Evolutionary conservation across 116 monocot species (phyloP).

Genomic region (Zostera marina): DNA sequence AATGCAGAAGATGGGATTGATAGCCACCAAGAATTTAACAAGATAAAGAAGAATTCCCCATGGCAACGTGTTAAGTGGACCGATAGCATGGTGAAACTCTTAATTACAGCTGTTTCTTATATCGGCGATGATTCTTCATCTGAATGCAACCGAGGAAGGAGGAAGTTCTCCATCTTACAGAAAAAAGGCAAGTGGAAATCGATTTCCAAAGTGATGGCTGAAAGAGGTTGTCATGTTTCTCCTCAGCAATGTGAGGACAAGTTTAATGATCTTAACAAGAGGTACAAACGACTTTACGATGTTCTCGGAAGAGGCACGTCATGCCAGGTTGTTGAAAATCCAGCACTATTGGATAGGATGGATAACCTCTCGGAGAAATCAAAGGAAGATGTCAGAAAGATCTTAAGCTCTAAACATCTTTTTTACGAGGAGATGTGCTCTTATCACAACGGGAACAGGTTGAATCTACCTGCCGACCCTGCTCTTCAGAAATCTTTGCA

Average conservation of each 20-base stretch:
- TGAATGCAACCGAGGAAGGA: slow-evolving; percentile 25
- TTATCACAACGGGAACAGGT: slow-evolving; percentile 67
- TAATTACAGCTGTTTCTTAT: slow-evolving; percentile 88
- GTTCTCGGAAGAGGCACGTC: slow-evolving; percentile 82
- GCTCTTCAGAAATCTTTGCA: slow-evolving; percentile 49
- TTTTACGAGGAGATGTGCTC: slow-evolving; percentile 99
- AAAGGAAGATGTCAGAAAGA: slow-evolving; percentile 81
- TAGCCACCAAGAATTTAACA: slow-evolving; percentile 17
- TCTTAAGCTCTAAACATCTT: slow-evolving; percentile 81
- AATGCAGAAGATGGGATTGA: slow-evolving; percentile 36
- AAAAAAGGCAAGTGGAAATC: slow-evolving; percentile 92
- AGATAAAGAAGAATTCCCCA: slow-evolving; percentile 24
- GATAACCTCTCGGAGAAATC: slow-evolving; percentile 58
- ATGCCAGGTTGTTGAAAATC: slow-evolving; percentile 81
- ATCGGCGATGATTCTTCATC: slow-evolving; percentile 45
- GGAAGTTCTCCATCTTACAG: slow-evolving; percentile 49
- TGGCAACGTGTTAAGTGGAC: slow-evolving; percentile 94
- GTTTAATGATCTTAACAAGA: slow-evolving; percentile 94
- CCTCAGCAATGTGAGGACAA: slow-evolving; percentile 95
- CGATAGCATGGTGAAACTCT: slow-evolving; percentile 59
- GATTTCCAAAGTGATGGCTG: slow-evolving; percentile 70
- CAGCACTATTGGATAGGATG: slow-evolving; percentile 60
- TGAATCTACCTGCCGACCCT: slow-evolving; percentile 67
- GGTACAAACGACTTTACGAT: slow-evolving; percentile 81
- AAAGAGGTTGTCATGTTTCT: slow-evolving; percentile 67